Base-by-base conservation (phyloP, 2,329 filamentous ascomycete genomes). In the Cladosporium colombiae region DNA sequence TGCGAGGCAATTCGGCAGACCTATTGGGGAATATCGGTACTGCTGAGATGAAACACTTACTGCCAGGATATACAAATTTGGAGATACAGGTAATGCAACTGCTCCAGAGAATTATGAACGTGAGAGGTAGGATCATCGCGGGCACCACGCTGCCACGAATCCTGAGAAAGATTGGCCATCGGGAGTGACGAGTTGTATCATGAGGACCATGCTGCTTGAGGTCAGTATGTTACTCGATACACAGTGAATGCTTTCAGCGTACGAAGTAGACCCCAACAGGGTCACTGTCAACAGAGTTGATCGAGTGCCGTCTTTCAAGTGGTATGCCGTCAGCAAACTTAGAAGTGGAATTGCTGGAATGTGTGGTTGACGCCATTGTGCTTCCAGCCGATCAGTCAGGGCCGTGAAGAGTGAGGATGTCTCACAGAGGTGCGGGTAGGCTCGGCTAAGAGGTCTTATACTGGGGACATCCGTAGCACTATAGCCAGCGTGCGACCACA, bases 71-170 rank as follows among this genome's bases (percentile, higher is more conserved):
- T 14, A 84, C 78, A 58, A 79, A 79, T 65, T 81, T 71, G 14
- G 80, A 81, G 71, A 91, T 80, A 66, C 79, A 77, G 14, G 88
- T 90, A 68, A 93, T 87, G 40, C 83, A 75, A 1, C 88, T 89
- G 1, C 89, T 82, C 90, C 91, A 93, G 16, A 72, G 72, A 16
- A 82, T 85, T 35, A 92, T 81, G 66, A 89, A 82, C 13, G 84
- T 10, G 23, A 93, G 76, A 0, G 91, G 91, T 7, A 93, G 74
- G 46, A 93, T 86, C 84, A 93, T 86, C 74, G 90, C 88, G 14
- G 91, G 91, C 65, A 90, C 76, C 67, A 93, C 88, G 68, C 88
- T 91, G 71, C 91, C 91, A 75, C 92, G 90, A 79, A 93, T 83
- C 66, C 89, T 89, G 75, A 93, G 79, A 75, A 92, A 90, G 68